Evolutionary conservation across 768 basidiomycete species (phyloP).

Genomic region (Phanerochaete carnosa): DNA sequence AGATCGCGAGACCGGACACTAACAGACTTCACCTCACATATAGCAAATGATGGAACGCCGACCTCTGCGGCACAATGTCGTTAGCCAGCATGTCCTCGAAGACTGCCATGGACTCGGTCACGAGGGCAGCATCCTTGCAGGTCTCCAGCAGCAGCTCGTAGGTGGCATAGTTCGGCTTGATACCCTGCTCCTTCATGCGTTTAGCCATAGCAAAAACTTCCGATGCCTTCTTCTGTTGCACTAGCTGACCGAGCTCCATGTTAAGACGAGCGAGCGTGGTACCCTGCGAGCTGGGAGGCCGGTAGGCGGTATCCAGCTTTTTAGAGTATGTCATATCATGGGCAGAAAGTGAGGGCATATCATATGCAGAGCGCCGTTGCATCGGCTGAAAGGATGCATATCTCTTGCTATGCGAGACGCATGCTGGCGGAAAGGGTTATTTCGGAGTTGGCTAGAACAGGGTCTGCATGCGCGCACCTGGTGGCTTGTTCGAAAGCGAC

Average conservation of each 20-base stretch:
- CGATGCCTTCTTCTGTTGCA: slow-evolving; percentile 32
- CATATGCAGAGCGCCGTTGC: neutral
- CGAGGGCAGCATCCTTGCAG: slow-evolving; percentile 39
- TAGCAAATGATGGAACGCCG: slow-evolving; percentile 58
- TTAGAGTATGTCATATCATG: neutral
- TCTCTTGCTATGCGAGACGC: neutral
- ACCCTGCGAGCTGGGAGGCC: slow-evolving; percentile 23
- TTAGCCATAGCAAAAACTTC: slow-evolving; percentile 43
- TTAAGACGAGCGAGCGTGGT: slow-evolving; percentile 23
- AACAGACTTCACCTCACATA: slow-evolving; percentile 37
- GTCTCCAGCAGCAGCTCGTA: slow-evolving; percentile 58
- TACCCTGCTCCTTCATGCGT: slow-evolving; percentile 54
- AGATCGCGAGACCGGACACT: neutral
- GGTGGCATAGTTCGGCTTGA: slow-evolving; percentile 50
- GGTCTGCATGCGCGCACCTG: neutral
- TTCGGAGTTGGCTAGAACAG: neutral
- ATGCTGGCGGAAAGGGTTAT: neutral
- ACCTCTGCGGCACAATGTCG: slow-evolving; percentile 45
- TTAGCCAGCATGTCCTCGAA: slow-evolving; percentile 63
- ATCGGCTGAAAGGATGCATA: slow-evolving; percentile 2
- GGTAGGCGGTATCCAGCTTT: slow-evolving; percentile 1
- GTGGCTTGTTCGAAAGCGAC: neutral
- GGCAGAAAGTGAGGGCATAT: neutral
- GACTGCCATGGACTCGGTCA: slow-evolving; percentile 59
- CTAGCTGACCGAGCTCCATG: slow-evolving; percentile 33